Percentiles rank a stretch among this genome's conserved stretches.
Conservation (phyloP, 2,329 filamentous ascomycete species). For the Exutisphaerella laricina region DNA sequence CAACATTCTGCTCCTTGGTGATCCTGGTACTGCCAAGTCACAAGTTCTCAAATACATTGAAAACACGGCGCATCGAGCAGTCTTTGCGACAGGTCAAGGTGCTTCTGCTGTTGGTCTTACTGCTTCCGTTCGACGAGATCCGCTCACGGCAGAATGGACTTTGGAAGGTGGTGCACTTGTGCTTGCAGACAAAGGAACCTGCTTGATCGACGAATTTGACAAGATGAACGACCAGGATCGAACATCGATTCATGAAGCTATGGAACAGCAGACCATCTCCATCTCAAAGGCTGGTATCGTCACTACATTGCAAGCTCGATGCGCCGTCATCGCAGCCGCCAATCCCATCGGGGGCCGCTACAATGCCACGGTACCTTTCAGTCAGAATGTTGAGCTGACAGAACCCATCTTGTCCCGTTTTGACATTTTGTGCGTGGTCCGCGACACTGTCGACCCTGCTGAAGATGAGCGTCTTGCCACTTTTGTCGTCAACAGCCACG, state of each 20-base stretch:
- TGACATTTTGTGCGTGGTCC: conserved; percentile 92
- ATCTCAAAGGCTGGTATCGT: conserved; percentile 99
- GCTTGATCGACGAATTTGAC: conserved; percentile 97
- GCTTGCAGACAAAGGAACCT: conserved; percentile 88
- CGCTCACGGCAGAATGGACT: conserved; percentile 94
- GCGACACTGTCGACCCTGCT: conserved; percentile 85
- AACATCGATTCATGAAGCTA: conserved; percentile 97
- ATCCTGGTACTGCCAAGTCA: conserved; percentile 96
- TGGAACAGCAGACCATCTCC: conserved; percentile 99
- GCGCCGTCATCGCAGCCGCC: conserved; percentile 91
- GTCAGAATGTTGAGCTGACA: conserved; percentile 91
- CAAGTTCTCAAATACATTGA: conserved; percentile 97
- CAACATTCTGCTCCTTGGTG: conserved; percentile 91
- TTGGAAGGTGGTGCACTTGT: conserved; percentile 93
- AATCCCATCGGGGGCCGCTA: conserved; percentile 96
- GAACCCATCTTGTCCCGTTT: conserved; percentile 98
- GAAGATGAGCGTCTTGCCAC: conserved; percentile 91
- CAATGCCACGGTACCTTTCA: conserved; percentile 93
- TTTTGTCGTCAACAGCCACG: conserved; percentile 93
- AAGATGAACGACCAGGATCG: conserved; percentile 99
- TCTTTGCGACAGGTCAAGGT: conserved; percentile 96
- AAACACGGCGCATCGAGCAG: conserved; percentile 92
- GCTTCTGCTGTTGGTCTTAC: conserved; percentile 97
- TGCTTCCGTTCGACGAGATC: conserved; percentile 90
- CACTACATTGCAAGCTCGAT: conserved; percentile 90